A percentile compares a stretch with the other conserved stretches of the same genome.
These are phyloP conservation scores for Venturia carpophila DNA, from an alignment of 2,329 filamentous ascomycete genomes.

Conservation along the genomic window DNA sequence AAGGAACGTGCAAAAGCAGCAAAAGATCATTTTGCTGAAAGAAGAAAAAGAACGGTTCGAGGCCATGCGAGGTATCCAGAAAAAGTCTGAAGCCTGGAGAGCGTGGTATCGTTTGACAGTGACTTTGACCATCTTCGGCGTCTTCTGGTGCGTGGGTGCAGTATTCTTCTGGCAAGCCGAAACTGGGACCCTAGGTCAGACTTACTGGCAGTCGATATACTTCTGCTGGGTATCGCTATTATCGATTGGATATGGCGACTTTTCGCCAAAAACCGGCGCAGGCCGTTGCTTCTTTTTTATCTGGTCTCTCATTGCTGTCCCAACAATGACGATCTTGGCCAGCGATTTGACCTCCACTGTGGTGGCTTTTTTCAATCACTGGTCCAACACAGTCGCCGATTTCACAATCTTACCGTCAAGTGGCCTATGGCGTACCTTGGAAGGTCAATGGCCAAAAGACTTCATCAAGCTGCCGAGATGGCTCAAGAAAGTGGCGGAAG, in stretches of 20 bases:
- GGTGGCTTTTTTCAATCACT: constrained; percentile 15
- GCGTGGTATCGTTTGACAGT: constrained; percentile 8
- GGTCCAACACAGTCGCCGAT: constrained; percentile 15
- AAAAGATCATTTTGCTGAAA: constrained; percentile 14
- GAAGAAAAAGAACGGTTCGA: constrained; percentile 30
- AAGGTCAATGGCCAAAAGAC: constrained; percentile 7
- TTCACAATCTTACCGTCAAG: constrained; percentile 16
- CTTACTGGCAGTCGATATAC: constrained; percentile 17
- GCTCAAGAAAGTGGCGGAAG: constrained; percentile 17
- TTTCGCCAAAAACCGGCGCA: constrained; percentile 12
- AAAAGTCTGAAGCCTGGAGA: constrained; percentile 13
- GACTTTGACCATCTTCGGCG: constrained; percentile 12
- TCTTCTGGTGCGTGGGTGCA: constrained; percentile 18
- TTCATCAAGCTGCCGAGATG: neutral
- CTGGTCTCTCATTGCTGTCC: constrained; percentile 17
- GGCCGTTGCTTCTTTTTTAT: constrained; percentile 19
- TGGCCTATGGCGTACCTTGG: constrained; percentile 11
- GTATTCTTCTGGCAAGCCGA: constrained; percentile 16
- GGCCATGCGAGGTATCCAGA: constrained; percentile 22
- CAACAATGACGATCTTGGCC: constrained; percentile 16
- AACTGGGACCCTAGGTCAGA: neutral
- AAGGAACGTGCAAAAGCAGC: neutral
- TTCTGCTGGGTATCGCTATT: constrained; percentile 18
- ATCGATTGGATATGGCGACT: constrained; percentile 19
- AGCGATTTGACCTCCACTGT: constrained; percentile 13